phyloP scores from a whole-genome alignment of 2,329 filamentous ascomycete genomes.

The Nemania sp. region DNA sequence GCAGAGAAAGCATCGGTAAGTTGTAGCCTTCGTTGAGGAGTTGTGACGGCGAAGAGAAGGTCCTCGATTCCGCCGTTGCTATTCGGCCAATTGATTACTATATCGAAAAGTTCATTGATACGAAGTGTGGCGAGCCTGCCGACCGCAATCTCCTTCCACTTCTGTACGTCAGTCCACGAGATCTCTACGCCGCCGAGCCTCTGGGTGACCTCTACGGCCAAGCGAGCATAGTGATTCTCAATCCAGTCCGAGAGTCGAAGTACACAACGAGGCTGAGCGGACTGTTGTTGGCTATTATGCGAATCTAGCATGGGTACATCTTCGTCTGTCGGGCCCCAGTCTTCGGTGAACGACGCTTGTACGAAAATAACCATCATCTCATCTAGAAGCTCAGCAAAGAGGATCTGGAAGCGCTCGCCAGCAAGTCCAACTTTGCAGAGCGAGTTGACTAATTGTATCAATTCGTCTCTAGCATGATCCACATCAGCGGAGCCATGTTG shows the following conservation, averaged over 20 bases:
- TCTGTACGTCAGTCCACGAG: conserved; percentile 61
- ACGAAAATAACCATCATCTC: conserved; percentile 66
- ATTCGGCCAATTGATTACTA: conserved; percentile 73
- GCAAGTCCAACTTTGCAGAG: conserved; percentile 68
- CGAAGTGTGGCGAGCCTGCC: conserved; percentile 69
- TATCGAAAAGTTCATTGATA: conserved; percentile 75
- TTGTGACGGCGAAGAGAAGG: conserved; percentile 70
- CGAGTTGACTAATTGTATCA: conserved; percentile 60
- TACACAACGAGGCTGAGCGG: conserved; percentile 57
- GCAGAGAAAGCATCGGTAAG: conserved; percentile 71
- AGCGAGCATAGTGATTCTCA: conserved; percentile 65
- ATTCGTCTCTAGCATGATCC: conserved; percentile 50
- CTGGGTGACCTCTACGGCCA: conserved; percentile 64
- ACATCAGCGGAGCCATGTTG: conserved; percentile 36
- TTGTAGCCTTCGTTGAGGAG: conserved; percentile 67
- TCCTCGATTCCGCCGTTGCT: conserved; percentile 75
- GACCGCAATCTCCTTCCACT: conserved; percentile 72
- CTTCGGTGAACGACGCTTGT: conserved; percentile 61
- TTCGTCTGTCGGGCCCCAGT: conserved; percentile 54
- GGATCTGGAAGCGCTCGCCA: conserved; percentile 68
- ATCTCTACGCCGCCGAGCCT: conserved; percentile 49
- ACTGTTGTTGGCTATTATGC: conserved; percentile 34
- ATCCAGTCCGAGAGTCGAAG: conserved; percentile 67
- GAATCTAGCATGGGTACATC: conserved; percentile 30
- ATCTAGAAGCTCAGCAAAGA: conserved; percentile 74